A percentile compares a stretch with the other conserved stretches of the same genome.
These are phyloP conservation scores for Obba rivulosa DNA, from an alignment of 768 basidiomycete species.

Conservation along the genomic window DNA sequence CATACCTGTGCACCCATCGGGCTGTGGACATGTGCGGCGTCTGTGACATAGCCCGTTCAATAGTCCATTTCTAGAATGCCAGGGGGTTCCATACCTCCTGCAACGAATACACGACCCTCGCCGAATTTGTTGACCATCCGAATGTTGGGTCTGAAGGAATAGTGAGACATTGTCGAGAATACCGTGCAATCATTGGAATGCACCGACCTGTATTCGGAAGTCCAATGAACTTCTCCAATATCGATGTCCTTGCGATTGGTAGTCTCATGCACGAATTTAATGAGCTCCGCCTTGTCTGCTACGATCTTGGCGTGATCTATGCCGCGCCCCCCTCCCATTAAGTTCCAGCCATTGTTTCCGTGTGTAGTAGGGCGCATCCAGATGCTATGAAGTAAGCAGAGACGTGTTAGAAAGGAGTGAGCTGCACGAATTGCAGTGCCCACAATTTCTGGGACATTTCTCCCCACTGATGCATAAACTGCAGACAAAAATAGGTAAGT, in stretches of 20 bases:
- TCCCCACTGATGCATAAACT: background rate
- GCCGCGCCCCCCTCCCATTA: background rate
- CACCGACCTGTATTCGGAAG: slow-evolving; percentile 1
- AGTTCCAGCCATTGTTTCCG: background rate
- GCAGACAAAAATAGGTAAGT: too few species aligned
- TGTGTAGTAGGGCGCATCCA: background rate
- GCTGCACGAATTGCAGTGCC: background rate
- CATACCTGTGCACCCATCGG: slow-evolving; percentile 32
- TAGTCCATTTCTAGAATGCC: too few species aligned
- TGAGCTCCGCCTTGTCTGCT: background rate
- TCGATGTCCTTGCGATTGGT: slow-evolving; percentile 1
- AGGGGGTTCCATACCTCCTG: slow-evolving; percentile 30
- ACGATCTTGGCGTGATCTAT: slow-evolving; percentile 2
- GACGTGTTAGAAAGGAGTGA: too few species aligned
- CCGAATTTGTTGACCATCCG: slow-evolving; percentile 41
- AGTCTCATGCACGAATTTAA: background rate
- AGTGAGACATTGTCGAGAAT: too few species aligned
- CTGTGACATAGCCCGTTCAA: slow-evolving; percentile 19
- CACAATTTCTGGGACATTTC: background rate
- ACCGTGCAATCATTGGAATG: too few species aligned
- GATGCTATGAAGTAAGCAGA: background rate
- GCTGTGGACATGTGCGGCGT: slow-evolving; percentile 44
- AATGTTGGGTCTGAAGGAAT: slow-evolving; percentile 42
- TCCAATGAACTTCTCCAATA: background rate
- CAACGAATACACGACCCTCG: slow-evolving; percentile 38